phyloP scores from a whole-genome alignment of 257 asterid genomes.

The Plantago ovata region DNA sequence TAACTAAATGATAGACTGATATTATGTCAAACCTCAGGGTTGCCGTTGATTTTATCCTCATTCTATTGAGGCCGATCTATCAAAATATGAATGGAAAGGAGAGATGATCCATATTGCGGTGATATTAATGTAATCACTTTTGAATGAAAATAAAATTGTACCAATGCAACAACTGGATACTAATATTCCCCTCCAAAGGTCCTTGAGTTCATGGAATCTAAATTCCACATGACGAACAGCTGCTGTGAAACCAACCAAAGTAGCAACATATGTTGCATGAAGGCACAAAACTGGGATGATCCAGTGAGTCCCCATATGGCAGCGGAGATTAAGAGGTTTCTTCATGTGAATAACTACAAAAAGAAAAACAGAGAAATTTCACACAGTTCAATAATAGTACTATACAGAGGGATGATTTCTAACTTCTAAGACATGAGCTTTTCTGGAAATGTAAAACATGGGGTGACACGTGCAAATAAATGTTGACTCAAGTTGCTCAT shows the following conservation, averaged over 20 bases:
- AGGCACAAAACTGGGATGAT: constrained; percentile 56
- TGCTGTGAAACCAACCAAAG: constrained; percentile 64
- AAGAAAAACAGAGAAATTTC: constrained; percentile 12
- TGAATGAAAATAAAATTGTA: constrained; percentile 13
- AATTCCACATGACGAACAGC: constrained; percentile 76
- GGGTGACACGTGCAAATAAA: too few relatives aligned
- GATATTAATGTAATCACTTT: too few relatives aligned
- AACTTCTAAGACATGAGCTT: too few relatives aligned
- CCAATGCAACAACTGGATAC: constrained; percentile 65
- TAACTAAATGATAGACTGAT: too few relatives aligned
- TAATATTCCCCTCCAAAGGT: constrained; percentile 79
- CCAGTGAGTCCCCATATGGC: constrained; percentile 75
- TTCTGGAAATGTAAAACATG: too few relatives aligned
- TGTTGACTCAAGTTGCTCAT: too few relatives aligned
- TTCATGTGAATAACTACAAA: constrained; percentile 55
- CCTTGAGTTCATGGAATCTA: constrained; percentile 82
- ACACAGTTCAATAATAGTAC: background rate
- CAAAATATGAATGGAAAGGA: too few relatives aligned
- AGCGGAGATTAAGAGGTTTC: constrained; percentile 67
- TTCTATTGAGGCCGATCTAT: too few relatives aligned
- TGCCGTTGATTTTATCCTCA: too few relatives aligned
- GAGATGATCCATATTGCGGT: too few relatives aligned
- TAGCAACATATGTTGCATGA: constrained; percentile 62
- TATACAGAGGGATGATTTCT: too few relatives aligned
- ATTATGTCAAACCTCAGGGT: too few relatives aligned